Conservation (phyloP, 2,329 filamentous ascomycete species). For the Madurella mycetomatis region DNA sequence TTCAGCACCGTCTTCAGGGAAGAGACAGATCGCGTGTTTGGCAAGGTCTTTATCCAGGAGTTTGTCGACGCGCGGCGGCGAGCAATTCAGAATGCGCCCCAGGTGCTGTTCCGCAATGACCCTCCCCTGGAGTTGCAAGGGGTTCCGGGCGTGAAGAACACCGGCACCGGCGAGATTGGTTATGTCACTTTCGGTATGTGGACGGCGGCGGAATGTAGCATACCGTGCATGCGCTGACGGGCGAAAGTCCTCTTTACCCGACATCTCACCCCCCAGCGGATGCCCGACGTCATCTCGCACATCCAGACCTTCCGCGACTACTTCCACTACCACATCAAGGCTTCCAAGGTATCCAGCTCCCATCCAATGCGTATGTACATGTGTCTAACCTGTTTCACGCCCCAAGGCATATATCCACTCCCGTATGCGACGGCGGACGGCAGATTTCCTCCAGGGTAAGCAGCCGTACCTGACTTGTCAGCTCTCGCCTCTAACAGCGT, state of each 20-base stretch:
- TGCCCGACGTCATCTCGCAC: constrained; percentile 94
- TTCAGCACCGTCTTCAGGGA: constrained; percentile 98
- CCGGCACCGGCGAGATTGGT: constrained; percentile 79
- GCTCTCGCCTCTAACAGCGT: neutral
- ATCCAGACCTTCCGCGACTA: constrained; percentile 99
- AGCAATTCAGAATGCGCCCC: constrained; percentile 96
- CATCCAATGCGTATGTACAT: neutral
- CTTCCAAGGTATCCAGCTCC: constrained; percentile 65
- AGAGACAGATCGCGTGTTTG: constrained; percentile 95
- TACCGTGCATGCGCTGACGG: constrained; percentile 22
- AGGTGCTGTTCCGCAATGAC: constrained; percentile 94
- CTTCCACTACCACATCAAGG: constrained; percentile 99
- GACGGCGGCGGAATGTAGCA: neutral
- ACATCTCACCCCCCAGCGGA: constrained; percentile 83
- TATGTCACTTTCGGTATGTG: constrained; percentile 92
- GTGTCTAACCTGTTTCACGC: neutral
- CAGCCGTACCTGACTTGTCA: neutral
- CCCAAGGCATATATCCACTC: constrained; percentile 89
- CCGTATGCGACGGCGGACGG: constrained; percentile 93
- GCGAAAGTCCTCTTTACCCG: constrained; percentile 82
- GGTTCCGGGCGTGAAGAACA: constrained; percentile 73
- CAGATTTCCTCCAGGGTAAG: constrained; percentile 94
- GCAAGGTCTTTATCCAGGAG: constrained; percentile 97
- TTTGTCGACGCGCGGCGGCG: constrained; percentile 94
- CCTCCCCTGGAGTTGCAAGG: constrained; percentile 86